Conservation (phyloP, 2,329 filamentous ascomycete genomes). For the Sarocladium strictum region DNA sequence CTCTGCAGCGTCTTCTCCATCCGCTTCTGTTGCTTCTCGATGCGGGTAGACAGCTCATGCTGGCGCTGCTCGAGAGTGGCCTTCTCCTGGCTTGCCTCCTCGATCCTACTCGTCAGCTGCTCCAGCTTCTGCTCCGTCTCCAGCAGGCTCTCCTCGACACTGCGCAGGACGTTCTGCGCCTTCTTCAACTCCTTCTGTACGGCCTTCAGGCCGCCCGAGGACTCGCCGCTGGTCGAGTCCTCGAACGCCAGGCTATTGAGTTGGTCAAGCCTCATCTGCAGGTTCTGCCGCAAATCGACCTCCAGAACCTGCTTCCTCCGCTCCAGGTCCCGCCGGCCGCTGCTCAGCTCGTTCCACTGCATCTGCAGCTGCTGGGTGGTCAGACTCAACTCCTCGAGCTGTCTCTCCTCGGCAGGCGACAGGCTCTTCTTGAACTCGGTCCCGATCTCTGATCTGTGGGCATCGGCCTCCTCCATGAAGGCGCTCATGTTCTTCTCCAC, state of each 20-base stretch:
- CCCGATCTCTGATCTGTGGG: conserved; percentile 73
- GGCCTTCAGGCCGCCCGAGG: conserved; percentile 65
- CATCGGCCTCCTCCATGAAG: conserved; percentile 66
- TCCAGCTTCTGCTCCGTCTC: conserved; percentile 72
- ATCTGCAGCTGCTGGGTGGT: conserved; percentile 69
- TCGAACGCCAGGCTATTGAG: conserved; percentile 73
- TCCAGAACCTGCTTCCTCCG: conserved; percentile 77
- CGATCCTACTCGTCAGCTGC: conserved; percentile 40
- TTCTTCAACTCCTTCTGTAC: conserved; percentile 77
- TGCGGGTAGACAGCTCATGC: conserved; percentile 68
- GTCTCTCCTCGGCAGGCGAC: conserved; percentile 72
- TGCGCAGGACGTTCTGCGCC: conserved; percentile 60
- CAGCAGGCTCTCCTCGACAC: conserved; percentile 61
- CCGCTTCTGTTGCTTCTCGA: conserved; percentile 79
- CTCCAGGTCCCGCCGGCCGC: conserved; percentile 70
- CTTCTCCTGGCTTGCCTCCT: conserved; percentile 49
- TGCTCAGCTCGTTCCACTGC: conserved; percentile 70
- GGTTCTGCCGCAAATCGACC: conserved; percentile 80
- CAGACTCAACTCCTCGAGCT: conserved; percentile 65
- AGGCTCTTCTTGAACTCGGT: conserved; percentile 92
- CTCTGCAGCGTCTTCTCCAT: conserved; percentile 91
- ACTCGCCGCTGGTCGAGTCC: conserved; percentile 50
- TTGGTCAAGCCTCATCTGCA: conserved; percentile 82
- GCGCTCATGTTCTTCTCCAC: conserved; percentile 71
- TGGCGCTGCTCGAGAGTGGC: conserved; percentile 64